phyloP scores from a whole-genome alignment of 352 stramenopile genomes.

The Phytophthora lateralis region DNA sequence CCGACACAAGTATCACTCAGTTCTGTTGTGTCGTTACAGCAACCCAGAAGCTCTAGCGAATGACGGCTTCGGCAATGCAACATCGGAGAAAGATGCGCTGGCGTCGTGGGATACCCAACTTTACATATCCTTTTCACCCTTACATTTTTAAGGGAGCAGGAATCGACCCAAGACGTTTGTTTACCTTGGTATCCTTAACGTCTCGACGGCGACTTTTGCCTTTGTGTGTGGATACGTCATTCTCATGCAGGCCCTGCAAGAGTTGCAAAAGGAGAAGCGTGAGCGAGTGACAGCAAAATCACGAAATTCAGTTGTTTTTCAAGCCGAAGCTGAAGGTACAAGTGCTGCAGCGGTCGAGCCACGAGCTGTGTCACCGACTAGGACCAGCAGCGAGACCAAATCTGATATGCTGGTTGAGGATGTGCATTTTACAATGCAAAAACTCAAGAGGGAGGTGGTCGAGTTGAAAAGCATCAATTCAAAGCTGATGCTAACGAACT shows the following conservation, averaged over 20 bases:
- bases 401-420: slow-evolving; percentile 50
- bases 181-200: slow-evolving; percentile 25
- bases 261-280: slow-evolving; percentile 60
- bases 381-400: slow-evolving; percentile 2
- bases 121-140: slow-evolving; percentile 57
- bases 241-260: slow-evolving; percentile 52
- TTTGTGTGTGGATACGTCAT: slow-evolving; percentile 49
- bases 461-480: slow-evolving; percentile 67
- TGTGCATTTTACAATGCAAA: slow-evolving; percentile 71
- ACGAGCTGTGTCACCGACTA: slow-evolving; percentile 13
- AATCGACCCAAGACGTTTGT: background rate
- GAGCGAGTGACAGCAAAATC: slow-evolving; percentile 42
- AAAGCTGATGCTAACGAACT: slow-evolving; percentile 67
- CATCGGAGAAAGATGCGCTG: slow-evolving; percentile 58
- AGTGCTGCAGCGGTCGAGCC: slow-evolving; percentile 6
- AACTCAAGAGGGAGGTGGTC: slow-evolving; percentile 67
- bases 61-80: slow-evolving; percentile 17
- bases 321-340: slow-evolving; percentile 10
- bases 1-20: background rate
- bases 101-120: slow-evolving; percentile 74
- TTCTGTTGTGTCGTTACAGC: slow-evolving; percentile 8
- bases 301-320: slow-evolving; percentile 21
- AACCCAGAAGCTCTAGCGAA: slow-evolving; percentile 30
- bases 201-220: slow-evolving; percentile 6
- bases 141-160: background rate